A percentile compares a stretch with the other conserved stretches of the same genome.
phyloP scores from a whole-genome alignment of 2,329 filamentous ascomycete genomes.

The Monosporascus cannonballus region DNA sequence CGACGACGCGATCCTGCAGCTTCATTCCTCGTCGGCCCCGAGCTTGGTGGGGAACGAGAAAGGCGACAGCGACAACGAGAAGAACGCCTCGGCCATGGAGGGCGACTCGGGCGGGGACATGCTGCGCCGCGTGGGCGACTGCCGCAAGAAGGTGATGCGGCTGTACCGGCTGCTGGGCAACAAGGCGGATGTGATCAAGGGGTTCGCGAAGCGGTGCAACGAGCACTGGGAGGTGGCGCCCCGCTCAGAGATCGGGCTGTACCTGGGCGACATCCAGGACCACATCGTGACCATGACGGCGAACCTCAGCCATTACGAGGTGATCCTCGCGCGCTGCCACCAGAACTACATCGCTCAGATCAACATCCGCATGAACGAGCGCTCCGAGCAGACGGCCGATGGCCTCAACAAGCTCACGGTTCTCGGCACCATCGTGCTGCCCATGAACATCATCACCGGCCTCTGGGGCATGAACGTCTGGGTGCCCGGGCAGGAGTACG shows the following conservation, averaged over 20 bases:
- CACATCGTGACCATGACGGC: constrained; percentile 99
- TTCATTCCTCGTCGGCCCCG: constrained; percentile 58
- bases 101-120: constrained; percentile 64
- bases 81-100: constrained; percentile 36
- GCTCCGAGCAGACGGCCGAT: constrained; percentile 91
- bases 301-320: constrained; percentile 93
- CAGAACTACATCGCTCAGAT: constrained; percentile 99
- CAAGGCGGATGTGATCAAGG: constrained; percentile 98
- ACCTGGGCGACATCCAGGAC: constrained; percentile 96
- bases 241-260: constrained; percentile 91
- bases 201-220: constrained; percentile 96
- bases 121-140: constrained; percentile 87
- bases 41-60: constrained; percentile 30
- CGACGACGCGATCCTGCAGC: constrained; percentile 79
- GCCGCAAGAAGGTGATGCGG: constrained; percentile 95
- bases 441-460: constrained; percentile 98
- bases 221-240: constrained; percentile 97
- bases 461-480: constrained; percentile 99
- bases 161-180: constrained; percentile 89
- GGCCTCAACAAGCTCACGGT: constrained; percentile 93
- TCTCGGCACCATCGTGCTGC: constrained; percentile 90
- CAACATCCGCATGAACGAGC: constrained; percentile 98
- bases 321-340: constrained; percentile 84
- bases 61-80: constrained; percentile 36
- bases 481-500: constrained; percentile 84